Base-by-base conservation (phyloP, 2,329 filamentous ascomycete species). In the Arthrinium phaeospermum region DNA sequence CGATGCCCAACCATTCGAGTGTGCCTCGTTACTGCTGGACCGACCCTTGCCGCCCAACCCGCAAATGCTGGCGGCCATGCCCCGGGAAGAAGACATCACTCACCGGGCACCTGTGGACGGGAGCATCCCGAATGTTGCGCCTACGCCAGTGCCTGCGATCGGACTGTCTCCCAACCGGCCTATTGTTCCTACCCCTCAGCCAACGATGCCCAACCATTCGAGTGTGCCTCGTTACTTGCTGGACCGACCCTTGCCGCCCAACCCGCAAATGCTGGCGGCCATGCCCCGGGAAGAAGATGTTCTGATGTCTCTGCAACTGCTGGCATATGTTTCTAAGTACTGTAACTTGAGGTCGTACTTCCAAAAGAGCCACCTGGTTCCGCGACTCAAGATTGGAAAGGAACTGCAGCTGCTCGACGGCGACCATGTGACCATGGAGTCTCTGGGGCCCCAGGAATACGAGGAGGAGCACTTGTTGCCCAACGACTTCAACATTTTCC, bases 271-370 rank as follows among this genome's bases (percentile, higher is more conserved):
- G 77, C 86, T 98, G 45, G 94, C 95, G 41, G 93, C 95, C 14
- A 97, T 98, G 93, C 96, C 96, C 13, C 91, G 96, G 69, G 96
- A 99, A 78, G 96, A 99, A 82, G 96, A 99, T 79, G 96, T 99
- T 2, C 87, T 99, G 75, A 98, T 99, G 96, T 98, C 96, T 7
- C 88, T 99, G 49, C 96, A 99, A 83, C 90, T 99, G 27, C 89
- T 99, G 67, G 96, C 96, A 22, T 99, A 99, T 81, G 96, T 99
- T 72, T 98, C 95, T 34, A 99, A 99, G 83, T 99, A 99, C 84
- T 98, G 96, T 87, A 97, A 97, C 78, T 89, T 99, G 44, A 91
- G 96, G 24, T 92, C 94, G 5, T 99, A 98, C 82, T 99, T 99
- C 82, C 96, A 99, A 80, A 90, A 93, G 81, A 97, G 95, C 51